Base-by-base conservation (phyloP, 208 protist species). In the Trypanosoma brucei region DNA sequence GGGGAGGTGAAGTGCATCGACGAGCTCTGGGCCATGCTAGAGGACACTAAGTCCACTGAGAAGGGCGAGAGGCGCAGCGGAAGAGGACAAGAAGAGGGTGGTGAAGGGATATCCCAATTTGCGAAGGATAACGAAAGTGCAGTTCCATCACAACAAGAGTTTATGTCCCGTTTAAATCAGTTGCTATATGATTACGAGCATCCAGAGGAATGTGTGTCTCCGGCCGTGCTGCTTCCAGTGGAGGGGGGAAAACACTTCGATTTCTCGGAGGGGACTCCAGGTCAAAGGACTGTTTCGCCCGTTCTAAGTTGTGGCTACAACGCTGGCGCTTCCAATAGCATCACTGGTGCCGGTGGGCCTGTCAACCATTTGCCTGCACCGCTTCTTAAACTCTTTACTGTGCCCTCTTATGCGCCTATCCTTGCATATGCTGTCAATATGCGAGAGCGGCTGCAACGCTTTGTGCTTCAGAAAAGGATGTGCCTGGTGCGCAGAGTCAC, bases 361-460 rank as follows among this genome's bases (percentile, higher is more conserved):
- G 35, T 55, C 30, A 22, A 45, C 6, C 40, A 54, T 22, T 42
- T 88, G 38, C 82, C 82, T 8, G 49, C 76, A 2, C 50, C 62
- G 34, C 67, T 88, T 2, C 69, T 77, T 0, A 77, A 72, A 64
- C 55, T 88, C n/a, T 70, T 88, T 34, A 71, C 72, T 2, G 76
- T 73, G 1, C 60, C 59, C 9, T 78, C 74, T 3, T 88, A 78
- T 46, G 72, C 82, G 0, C 78, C 82, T 6, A 76, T 88, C 34
- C 72, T 87, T 51, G 59, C 72, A 45, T 78, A 78, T 68, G 74
- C 81, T 48, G 61, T 68, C 35, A 48, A 39, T 33, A 44, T 77
- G 14, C 81, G 81, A 14, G 39, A 65, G 9, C 35, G 54, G 35
- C 55, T 83, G 42, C 81, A 87, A 66, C 56, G 54, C 22, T 58